These are phyloP conservation scores for Colletotrichum sp. DNA, from an alignment of 2,329 filamentous ascomycete species.

Conservation along the genomic window DNA sequence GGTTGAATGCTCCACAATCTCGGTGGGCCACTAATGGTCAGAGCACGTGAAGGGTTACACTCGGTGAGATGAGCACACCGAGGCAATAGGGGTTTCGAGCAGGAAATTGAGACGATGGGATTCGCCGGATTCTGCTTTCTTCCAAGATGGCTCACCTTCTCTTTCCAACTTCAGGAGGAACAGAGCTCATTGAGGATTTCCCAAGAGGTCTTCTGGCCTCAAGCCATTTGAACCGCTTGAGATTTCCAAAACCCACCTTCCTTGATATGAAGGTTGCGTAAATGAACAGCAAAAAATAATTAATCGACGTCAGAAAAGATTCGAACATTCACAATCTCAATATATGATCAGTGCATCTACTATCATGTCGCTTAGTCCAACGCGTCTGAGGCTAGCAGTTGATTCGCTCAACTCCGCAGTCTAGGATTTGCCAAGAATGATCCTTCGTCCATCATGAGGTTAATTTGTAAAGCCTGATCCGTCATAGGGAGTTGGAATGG, in stretches of 20 bases:
- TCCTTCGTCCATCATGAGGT: not conserved
- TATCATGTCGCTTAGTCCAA: not conserved
- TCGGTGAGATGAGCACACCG: not conserved
- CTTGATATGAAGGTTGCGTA: accelerated
- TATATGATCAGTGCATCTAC: not conserved
- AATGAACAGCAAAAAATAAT: not conserved
- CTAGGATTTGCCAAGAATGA: not conserved
- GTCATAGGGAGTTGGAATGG: not conserved
- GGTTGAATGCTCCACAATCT: not conserved
- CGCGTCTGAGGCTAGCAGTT: not conserved
- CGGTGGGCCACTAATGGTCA: not conserved
- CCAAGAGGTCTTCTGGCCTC: not conserved
- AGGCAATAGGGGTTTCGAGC: not conserved
- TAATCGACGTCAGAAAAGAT: accelerated
- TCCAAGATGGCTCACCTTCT: not conserved
- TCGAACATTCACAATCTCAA: not conserved
- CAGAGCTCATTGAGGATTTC: accelerated
- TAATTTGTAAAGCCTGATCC: not conserved
- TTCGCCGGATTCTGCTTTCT: not conserved
- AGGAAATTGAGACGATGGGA: not conserved
- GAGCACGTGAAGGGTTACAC: not conserved
- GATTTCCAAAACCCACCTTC: accelerated
- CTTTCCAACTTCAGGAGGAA: not conserved
- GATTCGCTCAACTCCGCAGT: not conserved
- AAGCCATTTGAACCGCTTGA: not conserved